Base-by-base conservation (phyloP, 257 asterid genomes). In the Osmanthus fragrans region DNA sequence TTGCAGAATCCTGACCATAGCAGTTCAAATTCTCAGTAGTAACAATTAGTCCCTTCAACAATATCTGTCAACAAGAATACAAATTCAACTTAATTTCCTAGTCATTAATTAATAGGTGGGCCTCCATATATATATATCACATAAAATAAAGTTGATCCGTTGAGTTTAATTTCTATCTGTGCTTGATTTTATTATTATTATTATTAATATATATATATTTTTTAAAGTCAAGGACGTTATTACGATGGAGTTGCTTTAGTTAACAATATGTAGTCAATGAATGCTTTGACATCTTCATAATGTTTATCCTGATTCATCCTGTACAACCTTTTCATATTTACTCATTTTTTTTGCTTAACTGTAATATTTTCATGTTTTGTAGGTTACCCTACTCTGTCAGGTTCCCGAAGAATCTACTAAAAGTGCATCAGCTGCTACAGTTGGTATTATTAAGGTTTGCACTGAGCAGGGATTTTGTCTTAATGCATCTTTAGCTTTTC, bases 341-440 rank as follows among this genome's bases (percentile, higher is more conserved):
- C 39, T 36, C 39, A 36, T 25, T 25, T 36, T 36, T 36, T 36
- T 7, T 8, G 39, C 42, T 73, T 70, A 69, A 76, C 79, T 29
- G 54, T 64, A 37, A 69, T 18, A 16, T 74, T 63, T 56, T 56
- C 78, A 40, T 72, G 72, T 70, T 77, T 78, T 88, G 85, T 81
- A 96, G 99, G 96, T 87, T 77, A 96, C 99, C 58, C 96, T 96
- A 72, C 97, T 96, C 77, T 92, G 97, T 81, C 99, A 89, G 87
- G 87, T 92, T 81, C 97, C 96, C 70, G 91, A 90, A 82, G 83
- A 81, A 80, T 87, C 97, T 27, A 81, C 79, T 47, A 84, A 80
- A 80, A 89, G 86, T 85, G 89, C 92, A 81, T 91, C 98, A 67
- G 88, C 91, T 75, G 91, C 97, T 10, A 85, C 90, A 60, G 94